Evolutionary conservation across 495 filamentous ascomycete genomes (phyloP).

Genomic region (Aspergillus carlsbadensis): DNA sequence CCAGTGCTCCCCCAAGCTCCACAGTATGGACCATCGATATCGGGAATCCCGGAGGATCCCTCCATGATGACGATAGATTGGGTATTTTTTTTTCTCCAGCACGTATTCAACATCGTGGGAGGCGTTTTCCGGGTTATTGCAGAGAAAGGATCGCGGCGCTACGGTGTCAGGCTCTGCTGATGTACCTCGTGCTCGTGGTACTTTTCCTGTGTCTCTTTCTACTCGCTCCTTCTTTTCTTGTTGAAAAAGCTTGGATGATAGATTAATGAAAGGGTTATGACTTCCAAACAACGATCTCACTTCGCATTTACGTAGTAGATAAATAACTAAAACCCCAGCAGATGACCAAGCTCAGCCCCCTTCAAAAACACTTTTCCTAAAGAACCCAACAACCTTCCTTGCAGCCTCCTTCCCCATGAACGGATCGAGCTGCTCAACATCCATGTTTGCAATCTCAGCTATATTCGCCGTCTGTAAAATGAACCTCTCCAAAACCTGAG

Average conservation of each 20-base stretch:
- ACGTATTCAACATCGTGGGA: slow-evolving; percentile 20
- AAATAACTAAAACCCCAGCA: too few species aligned
- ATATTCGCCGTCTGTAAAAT: slow-evolving; percentile 74
- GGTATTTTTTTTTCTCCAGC: slow-evolving; percentile 4
- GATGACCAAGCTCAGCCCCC: too few species aligned
- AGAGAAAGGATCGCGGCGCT: slow-evolving; percentile 37
- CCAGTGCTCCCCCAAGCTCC: slow-evolving; percentile 17
- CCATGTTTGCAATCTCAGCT: slow-evolving; percentile 83
- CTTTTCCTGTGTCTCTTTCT: slow-evolving; percentile 42
- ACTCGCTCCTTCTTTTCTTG: slow-evolving; percentile 24
- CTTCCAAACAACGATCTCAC: slow-evolving; percentile 4
- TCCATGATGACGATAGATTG: slow-evolving; percentile 15
- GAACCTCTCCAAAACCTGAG: slow-evolving; percentile 68
- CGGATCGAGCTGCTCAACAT: slow-evolving; percentile 64
- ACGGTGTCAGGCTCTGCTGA: slow-evolving; percentile 33
- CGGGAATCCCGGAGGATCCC: slow-evolving; percentile 10
- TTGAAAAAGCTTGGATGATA: slow-evolving; percentile 37
- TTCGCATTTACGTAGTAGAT: too few species aligned
- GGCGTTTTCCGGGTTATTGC: slow-evolving; percentile 21
- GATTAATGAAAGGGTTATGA: slow-evolving; percentile 45
- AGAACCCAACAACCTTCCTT: slow-evolving; percentile 76
- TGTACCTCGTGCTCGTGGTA: slow-evolving; percentile 31
- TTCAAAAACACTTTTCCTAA: slow-evolving; percentile 77
- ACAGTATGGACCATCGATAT: slow-evolving; percentile 30
- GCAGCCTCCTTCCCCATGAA: slow-evolving; percentile 80